phyloP scores from a whole-genome alignment of 75 land plant species.

The Pinus albicaulis region DNA sequence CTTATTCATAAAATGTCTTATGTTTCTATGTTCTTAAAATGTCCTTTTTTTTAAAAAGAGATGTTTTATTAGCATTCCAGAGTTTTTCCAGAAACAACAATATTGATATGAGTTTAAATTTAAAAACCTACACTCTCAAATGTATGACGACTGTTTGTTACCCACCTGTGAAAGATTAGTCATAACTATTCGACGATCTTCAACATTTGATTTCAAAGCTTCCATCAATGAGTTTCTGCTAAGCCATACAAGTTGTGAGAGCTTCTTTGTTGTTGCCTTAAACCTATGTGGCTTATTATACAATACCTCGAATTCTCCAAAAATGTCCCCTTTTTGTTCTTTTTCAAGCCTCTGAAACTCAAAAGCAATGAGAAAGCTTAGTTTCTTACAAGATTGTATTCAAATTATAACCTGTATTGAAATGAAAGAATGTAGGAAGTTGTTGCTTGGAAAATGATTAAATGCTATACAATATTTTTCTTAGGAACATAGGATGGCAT shows the following conservation, averaged over 20 bases:
- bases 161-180: constrained; percentile 62
- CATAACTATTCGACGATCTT: constrained; percentile 56
- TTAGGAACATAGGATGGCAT: neutral
- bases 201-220: constrained; percentile 46
- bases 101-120: no score
- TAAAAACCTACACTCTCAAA: no score
- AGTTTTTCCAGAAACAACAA: no score
- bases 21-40: no score
- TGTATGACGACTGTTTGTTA: no score
- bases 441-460: neutral
- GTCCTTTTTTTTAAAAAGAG: no score
- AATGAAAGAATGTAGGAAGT: neutral
- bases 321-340: neutral
- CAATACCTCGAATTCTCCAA: no score
- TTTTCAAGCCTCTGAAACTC: constrained; percentile 37
- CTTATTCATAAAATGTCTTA: no score
- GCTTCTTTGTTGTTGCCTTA: no score
- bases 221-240: constrained; percentile 41
- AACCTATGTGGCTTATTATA: no score
- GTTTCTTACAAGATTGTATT: neutral
- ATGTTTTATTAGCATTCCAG: no score
- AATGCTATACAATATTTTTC: neutral
- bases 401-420: no score
- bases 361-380: neutral
- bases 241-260: constrained; percentile 24